A percentile compares a stretch with the other conserved stretches of the same genome.
phyloP scores from a whole-genome alignment of 1,139 yeast genomes.

The Nakaseomyces nivariensis region DNA sequence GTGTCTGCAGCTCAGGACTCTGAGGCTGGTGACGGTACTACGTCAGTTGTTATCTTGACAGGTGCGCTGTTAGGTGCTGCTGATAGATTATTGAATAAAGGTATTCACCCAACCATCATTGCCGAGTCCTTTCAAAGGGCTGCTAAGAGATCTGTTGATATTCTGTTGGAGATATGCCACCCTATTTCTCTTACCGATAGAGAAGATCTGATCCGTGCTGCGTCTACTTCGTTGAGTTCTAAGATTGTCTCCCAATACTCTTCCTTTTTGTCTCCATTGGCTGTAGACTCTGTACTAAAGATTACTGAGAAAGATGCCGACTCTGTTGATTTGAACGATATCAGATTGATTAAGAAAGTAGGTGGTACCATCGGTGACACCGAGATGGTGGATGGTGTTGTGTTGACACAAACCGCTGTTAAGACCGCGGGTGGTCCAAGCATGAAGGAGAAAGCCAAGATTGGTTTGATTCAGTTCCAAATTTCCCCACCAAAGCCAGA shows the following conservation, averaged over 20 bases:
- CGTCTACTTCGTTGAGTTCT: conserved; percentile 85
- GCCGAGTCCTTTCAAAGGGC: conserved; percentile 95
- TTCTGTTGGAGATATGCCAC: conserved; percentile 75
- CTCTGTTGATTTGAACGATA: conserved; percentile 80
- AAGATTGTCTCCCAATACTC: conserved; percentile 93
- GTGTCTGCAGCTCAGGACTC: conserved; percentile 96
- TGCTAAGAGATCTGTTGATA: conserved; percentile 76
- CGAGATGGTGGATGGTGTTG: conserved; percentile 85
- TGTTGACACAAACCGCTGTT: conserved; percentile 79
- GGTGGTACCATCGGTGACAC: conserved; percentile 99
- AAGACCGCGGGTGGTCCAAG: conserved; percentile 95
- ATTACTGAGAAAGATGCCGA: conserved; percentile 51
- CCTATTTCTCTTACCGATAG: conserved; percentile 66
- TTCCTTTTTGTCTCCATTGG: conserved; percentile 75
- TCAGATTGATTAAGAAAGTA: conserved; percentile 80
- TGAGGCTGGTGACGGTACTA: conserved; percentile 99
- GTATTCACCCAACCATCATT: conserved; percentile 91
- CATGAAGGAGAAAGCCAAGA: conserved; percentile 84
- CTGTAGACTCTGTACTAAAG: conserved; percentile 86
- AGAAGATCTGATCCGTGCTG: conserved; percentile 81
- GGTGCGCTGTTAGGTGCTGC: conserved; percentile 95
- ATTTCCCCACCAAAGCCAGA: conserved; percentile 98
- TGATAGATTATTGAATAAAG: conserved; percentile 76
- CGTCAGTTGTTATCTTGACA: conserved; percentile 90
- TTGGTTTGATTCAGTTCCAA: conserved; percentile 91